These are phyloP conservation scores for Cryptomeria japonica DNA, from an alignment of 75 land plant species.

Conservation along the genomic window DNA sequence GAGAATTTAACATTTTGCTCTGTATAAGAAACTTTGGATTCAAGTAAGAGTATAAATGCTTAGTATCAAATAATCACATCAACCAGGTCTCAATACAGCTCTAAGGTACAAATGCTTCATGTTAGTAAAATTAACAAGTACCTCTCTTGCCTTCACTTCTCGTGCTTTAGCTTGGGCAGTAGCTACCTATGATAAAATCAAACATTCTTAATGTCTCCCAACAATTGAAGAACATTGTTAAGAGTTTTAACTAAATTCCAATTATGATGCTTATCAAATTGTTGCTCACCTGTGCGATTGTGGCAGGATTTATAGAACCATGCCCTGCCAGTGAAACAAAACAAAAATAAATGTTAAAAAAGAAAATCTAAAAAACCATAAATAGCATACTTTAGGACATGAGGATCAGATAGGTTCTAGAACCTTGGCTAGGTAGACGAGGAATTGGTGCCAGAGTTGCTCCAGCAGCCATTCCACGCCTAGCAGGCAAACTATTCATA, in stretches of 20 bases:
- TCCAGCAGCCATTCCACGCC: conserved; percentile 12
- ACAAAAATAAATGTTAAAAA: not conserved
- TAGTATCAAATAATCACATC: not conserved
- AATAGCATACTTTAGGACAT: not conserved
- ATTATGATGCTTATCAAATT: not conserved
- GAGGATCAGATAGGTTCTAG: not conserved
- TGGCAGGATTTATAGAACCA: conserved; percentile 4
- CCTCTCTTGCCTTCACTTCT: conserved; percentile 11
- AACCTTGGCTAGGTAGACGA: not conserved
- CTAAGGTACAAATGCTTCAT: not conserved
- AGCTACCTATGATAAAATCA: not conserved
- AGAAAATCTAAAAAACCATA: not conserved
- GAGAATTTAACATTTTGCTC: not conserved
- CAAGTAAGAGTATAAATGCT: too few species aligned
- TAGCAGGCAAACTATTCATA: conserved; percentile 2
- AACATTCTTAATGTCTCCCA: not conserved
- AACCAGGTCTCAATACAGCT: not conserved
- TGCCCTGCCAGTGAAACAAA: not conserved
- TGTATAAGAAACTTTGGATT: not conserved
- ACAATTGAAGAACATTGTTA: not conserved
- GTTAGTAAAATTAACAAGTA: not conserved
- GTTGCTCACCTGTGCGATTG: conserved; percentile 9
- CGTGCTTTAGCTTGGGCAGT: conserved; percentile 9
- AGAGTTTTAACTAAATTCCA: not conserved
- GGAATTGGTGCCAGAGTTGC: conserved; percentile 5